Conservation (phyloP, 2,329 filamentous ascomycete species). For the Aspergillus fumigatus region DNA sequence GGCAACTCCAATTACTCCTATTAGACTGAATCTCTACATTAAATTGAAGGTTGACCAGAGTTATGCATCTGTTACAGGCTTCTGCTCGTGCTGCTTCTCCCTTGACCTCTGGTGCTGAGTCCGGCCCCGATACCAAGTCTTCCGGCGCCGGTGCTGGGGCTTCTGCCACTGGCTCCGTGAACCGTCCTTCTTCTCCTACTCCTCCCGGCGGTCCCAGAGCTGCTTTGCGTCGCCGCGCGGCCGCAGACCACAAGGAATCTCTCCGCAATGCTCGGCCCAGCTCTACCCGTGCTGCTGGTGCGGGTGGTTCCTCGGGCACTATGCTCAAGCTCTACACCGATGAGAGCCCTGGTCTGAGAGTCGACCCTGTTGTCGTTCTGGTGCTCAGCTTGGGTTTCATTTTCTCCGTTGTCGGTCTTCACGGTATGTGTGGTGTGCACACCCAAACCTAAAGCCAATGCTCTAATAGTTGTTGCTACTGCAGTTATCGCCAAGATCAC, state of each 20-base stretch:
- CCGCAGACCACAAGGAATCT: constrained; percentile 96
- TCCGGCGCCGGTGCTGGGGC: constrained; percentile 39
- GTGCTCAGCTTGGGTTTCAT: constrained; percentile 97
- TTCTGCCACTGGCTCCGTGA: constrained; percentile 63
- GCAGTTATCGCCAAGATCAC: constrained; percentile 93
- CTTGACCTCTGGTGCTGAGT: constrained; percentile 43
- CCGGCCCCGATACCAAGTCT: constrained; percentile 41
- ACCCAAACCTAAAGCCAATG: constrained; percentile 10
- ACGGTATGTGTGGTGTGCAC: constrained; percentile 62
- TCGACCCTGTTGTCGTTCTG: constrained; percentile 95
- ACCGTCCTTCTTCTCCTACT: constrained; percentile 78
- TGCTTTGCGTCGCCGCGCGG: constrained; percentile 89
- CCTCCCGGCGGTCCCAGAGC: constrained; percentile 92
- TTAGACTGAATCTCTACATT: constrained; percentile 1
- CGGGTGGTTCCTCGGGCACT: constrained; percentile 92
- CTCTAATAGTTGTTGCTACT: constrained; percentile 12
- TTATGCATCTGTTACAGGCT: constrained; percentile 21
- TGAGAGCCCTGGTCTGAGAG: constrained; percentile 93
- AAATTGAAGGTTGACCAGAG: constrained; percentile 4
- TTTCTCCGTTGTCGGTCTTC: constrained; percentile 94
- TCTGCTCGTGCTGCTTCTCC: constrained; percentile 40
- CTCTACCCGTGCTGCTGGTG: constrained; percentile 88
- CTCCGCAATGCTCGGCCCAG: constrained; percentile 88
- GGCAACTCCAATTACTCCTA: constrained; percentile 4
- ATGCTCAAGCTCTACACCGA: constrained; percentile 99